phyloP scores from a whole-genome alignment of 2,329 filamentous ascomycete species.

The Aspergillus proliferans region DNA sequence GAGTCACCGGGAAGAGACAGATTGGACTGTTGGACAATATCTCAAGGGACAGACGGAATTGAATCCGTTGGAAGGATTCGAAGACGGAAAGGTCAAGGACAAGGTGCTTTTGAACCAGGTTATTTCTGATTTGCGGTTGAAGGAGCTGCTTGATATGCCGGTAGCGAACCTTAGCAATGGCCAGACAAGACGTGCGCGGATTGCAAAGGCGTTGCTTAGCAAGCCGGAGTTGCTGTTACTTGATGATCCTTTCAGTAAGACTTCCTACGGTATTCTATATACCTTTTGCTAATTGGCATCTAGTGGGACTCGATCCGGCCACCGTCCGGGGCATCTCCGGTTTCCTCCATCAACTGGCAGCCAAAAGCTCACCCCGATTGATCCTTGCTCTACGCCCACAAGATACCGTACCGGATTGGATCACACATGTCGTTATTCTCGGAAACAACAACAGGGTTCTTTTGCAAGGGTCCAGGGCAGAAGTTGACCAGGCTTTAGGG shows the following conservation, averaged over 20 bases:
- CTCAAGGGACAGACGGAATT: slow-evolving; percentile 75
- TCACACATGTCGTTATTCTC: slow-evolving; percentile 74
- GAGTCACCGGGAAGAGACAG: slow-evolving; percentile 74
- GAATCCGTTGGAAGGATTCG: slow-evolving; percentile 59
- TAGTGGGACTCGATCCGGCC: slow-evolving; percentile 81
- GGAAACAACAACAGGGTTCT: slow-evolving; percentile 60
- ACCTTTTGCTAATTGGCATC: slow-evolving; percentile 9
- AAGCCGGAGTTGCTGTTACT: slow-evolving; percentile 75
- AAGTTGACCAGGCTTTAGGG: slow-evolving; percentile 46
- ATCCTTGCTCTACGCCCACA: slow-evolving; percentile 76
- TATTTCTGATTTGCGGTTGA: slow-evolving; percentile 62
- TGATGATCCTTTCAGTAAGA: slow-evolving; percentile 79
- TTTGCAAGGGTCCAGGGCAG: slow-evolving; percentile 58
- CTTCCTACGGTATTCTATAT: slow-evolving; percentile 1
- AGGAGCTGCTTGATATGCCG: slow-evolving; percentile 66
- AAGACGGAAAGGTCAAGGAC: slow-evolving; percentile 47
- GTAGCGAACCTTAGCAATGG: slow-evolving; percentile 90
- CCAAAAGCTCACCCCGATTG: slow-evolving; percentile 61
- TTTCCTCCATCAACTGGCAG: slow-evolving; percentile 63
- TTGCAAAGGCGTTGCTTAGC: slow-evolving; percentile 75
- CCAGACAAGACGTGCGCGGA: slow-evolving; percentile 78
- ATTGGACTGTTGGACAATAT: slow-evolving; percentile 78
- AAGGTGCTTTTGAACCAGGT: slow-evolving; percentile 54
- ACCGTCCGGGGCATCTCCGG: slow-evolving; percentile 66
- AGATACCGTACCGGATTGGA: slow-evolving; percentile 82